A percentile compares a stretch with the other conserved stretches of the same genome.
These are phyloP conservation scores for Hymenoscyphus occultus DNA, from an alignment of 2,329 filamentous ascomycete genomes.

Conservation along the genomic window DNA sequence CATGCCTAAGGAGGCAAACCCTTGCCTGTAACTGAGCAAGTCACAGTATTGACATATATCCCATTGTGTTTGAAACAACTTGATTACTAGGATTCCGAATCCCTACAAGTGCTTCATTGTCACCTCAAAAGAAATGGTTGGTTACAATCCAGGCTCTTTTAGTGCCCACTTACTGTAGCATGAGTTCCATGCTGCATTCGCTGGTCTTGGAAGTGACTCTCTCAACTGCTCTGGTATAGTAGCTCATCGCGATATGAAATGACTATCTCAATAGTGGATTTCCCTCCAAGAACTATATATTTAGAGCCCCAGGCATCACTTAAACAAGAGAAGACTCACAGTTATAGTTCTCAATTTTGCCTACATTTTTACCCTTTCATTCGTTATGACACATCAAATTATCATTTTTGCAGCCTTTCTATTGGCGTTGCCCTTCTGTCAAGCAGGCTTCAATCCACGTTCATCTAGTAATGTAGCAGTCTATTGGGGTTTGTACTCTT, in stretches of 20 bases:
- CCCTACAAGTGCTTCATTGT: background rate
- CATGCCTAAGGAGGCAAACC: background rate
- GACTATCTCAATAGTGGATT: background rate
- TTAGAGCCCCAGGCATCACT: background rate
- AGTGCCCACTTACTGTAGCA: background rate
- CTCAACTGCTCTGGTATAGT: background rate
- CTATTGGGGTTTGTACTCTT: conserved; percentile 57
- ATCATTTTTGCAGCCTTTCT: conserved; percentile 29
- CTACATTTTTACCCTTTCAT: background rate
- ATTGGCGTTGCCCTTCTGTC: conserved; percentile 35
- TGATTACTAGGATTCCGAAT: background rate
- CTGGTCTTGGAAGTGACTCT: background rate
- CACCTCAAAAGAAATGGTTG: background rate
- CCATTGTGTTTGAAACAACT: background rate
- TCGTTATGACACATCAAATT: background rate
- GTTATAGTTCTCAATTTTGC: background rate
- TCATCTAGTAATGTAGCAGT: conserved; percentile 55
- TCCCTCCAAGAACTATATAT: background rate
- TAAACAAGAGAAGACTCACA: background rate
- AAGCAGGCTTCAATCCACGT: conserved; percentile 44
- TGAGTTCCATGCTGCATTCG: background rate
- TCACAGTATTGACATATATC: background rate
- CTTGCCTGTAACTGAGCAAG: background rate
- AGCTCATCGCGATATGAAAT: background rate
- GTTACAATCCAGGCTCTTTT: background rate